Percentiles rank a stretch among this genome's conserved stretches.
These are phyloP conservation scores for Sclerotinia minor DNA, from an alignment of 2,329 filamentous ascomycete genomes.

Conservation along the genomic window DNA sequence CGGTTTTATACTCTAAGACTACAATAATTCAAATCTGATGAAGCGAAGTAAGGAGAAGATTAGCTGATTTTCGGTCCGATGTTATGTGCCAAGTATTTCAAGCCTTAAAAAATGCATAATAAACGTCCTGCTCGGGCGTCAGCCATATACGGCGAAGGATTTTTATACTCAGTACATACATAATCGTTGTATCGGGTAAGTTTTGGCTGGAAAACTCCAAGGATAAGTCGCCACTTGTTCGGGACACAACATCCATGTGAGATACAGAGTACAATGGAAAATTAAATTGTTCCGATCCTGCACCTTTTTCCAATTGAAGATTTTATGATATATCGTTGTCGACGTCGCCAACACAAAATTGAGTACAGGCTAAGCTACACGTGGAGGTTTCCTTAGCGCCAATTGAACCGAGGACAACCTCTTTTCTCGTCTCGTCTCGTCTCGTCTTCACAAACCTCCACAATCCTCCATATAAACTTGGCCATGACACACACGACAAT, in stretches of 20 bases:
- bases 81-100: conserved; percentile 17
- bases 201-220: conserved; percentile 1
- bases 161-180: background rate
- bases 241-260: conserved; percentile 10
- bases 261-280: background rate
- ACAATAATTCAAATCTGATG: background rate
- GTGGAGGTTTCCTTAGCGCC: conserved; percentile 17
- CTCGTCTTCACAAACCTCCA: background rate
- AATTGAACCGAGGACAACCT: conserved; percentile 9
- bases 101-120: conserved; percentile 1
- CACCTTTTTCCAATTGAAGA: background rate
- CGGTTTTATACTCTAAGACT: background rate
- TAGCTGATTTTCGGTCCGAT: conserved; percentile 13
- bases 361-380: background rate
- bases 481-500: background rate
- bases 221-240: background rate
- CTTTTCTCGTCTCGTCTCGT: background rate
- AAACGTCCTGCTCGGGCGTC: background rate
- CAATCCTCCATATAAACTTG: background rate
- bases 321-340: background rate
- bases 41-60: background rate
- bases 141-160: conserved; percentile 4
- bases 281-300: background rate
- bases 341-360: background rate
- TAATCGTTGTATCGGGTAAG: conserved; percentile 3